These are phyloP conservation scores for Globisporangium alternatum DNA, from an alignment of 352 stramenopile genomes.

Conservation along the genomic window DNA sequence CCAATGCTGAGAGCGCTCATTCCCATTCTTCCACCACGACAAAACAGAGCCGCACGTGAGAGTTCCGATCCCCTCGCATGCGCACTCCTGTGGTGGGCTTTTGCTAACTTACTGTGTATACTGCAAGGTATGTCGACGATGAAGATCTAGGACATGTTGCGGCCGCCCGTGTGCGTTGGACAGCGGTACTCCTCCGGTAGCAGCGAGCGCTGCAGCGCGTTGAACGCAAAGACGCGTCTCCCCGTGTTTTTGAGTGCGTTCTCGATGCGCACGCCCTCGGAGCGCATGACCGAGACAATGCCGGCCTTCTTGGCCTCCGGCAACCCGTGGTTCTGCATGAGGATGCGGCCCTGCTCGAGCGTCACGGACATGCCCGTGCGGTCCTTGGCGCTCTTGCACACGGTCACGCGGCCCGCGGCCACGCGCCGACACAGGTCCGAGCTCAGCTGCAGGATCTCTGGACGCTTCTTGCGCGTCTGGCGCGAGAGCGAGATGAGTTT, in stretches of 20 bases:
- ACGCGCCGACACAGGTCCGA: conserved; percentile 81
- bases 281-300: conserved; percentile 82
- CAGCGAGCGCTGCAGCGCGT: conserved; percentile 76
- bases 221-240: conserved; percentile 81
- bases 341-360: conserved; percentile 90
- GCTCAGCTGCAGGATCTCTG: conserved; percentile 82
- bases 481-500: conserved; percentile 67
- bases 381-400: conserved; percentile 98
- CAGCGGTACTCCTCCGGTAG: conserved; percentile 83
- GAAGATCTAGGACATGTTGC: conserved; percentile 66
- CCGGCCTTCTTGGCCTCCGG: conserved; percentile 69
- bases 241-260: conserved; percentile 86
- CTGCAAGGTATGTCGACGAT: background rate
- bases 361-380: conserved; percentile 97
- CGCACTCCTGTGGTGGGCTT: background rate
- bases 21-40: background rate
- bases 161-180: conserved; percentile 70
- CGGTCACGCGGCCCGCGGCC: conserved; percentile 88
- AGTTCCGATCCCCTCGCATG: conserved; percentile 10
- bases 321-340: conserved; percentile 74
- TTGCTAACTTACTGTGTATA: conserved; percentile 1
- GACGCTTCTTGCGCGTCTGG: conserved; percentile 78
- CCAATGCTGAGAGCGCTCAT: background rate
- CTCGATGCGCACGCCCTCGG: conserved; percentile 81
- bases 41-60: background rate